Percentiles rank a stretch among this genome's conserved stretches.
These are phyloP conservation scores for Xylaria sp. DNA, from an alignment of 2,329 filamentous ascomycete genomes.

Conservation along the genomic window DNA sequence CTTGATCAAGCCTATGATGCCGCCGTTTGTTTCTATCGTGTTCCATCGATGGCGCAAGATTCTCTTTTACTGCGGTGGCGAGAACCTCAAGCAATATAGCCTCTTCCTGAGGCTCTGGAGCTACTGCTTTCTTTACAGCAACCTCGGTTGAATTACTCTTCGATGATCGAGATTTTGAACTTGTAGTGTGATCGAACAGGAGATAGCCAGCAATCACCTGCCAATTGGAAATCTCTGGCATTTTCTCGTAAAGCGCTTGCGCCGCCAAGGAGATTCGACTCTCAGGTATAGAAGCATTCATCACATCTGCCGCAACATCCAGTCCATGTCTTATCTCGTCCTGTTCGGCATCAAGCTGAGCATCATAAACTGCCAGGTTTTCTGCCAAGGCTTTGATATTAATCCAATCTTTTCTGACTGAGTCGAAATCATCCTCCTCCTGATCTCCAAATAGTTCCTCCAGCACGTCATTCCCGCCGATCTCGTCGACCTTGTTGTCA, in stretches of 20 bases:
- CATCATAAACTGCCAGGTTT: slow-evolving; percentile 83
- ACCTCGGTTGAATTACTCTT: slow-evolving; percentile 69
- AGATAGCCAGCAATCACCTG: slow-evolving; percentile 89
- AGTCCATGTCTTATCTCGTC: slow-evolving; percentile 58
- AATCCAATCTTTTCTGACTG: slow-evolving; percentile 85
- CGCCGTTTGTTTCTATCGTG: slow-evolving; percentile 70
- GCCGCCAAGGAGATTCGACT: slow-evolving; percentile 88
- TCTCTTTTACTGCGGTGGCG: slow-evolving; percentile 81
- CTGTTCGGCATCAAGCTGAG: slow-evolving; percentile 70
- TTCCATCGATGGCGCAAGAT: slow-evolving; percentile 74
- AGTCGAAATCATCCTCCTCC: slow-evolving; percentile 80
- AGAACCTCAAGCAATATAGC: slow-evolving; percentile 87
- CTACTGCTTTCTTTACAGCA: slow-evolving; percentile 76
- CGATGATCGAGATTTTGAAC: slow-evolving; percentile 63
- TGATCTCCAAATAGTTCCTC: slow-evolving; percentile 78
- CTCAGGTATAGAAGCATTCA: slow-evolving; percentile 75
- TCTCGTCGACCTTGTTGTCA: slow-evolving; percentile 81
- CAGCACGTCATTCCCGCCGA: slow-evolving; percentile 81
- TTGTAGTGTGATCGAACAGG: slow-evolving; percentile 87
- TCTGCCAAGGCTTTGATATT: slow-evolving; percentile 91
- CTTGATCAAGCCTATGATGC: slow-evolving; percentile 69
- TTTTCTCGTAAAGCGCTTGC: slow-evolving; percentile 84
- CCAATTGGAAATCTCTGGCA: slow-evolving; percentile 86
- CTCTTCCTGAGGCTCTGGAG: slow-evolving; percentile 81
- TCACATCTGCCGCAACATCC: slow-evolving; percentile 63